A percentile compares a stretch with the other conserved stretches of the same genome.
phyloP scores from a whole-genome alignment of 2,329 filamentous ascomycete species.

The Tolypocladium paradoxum region DNA sequence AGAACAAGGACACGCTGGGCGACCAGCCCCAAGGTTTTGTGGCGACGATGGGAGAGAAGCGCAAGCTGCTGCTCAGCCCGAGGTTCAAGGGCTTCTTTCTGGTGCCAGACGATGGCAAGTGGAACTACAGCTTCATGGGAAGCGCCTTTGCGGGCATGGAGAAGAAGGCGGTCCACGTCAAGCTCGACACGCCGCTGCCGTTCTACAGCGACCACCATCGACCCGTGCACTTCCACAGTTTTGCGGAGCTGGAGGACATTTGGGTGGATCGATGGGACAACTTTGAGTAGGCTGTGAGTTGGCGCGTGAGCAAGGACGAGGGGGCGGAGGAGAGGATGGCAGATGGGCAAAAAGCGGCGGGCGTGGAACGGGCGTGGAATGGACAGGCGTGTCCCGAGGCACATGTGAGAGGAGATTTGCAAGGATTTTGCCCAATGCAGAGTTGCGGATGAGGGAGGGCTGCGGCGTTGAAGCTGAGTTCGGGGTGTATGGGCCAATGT shows the following conservation, averaged over 20 bases:
- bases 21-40: conserved; percentile 93
- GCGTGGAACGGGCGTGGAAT: neutral
- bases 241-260: conserved; percentile 92
- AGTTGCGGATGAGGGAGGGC: neutral
- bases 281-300: conserved; percentile 56
- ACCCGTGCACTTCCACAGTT: conserved; percentile 92
- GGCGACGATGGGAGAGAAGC: conserved; percentile 87
- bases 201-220: conserved; percentile 93
- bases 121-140: conserved; percentile 99
- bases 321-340: neutral
- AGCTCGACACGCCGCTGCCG: conserved; percentile 78
- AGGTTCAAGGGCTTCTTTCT: conserved; percentile 94
- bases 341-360: neutral
- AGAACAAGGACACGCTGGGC: conserved; percentile 86
- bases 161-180: conserved; percentile 84
- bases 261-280: conserved; percentile 91
- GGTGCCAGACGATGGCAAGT: conserved; percentile 77
- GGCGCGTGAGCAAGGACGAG: neutral
- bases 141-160: conserved; percentile 77
- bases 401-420: neutral
- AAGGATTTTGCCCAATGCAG: neutral
- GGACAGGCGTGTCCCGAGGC: neutral
- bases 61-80: conserved; percentile 84
- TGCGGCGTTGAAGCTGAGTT: neutral
- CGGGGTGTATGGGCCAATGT: neutral